Conservation (phyloP, 768 basidiomycete species). For the Pholiota conissans region DNA sequence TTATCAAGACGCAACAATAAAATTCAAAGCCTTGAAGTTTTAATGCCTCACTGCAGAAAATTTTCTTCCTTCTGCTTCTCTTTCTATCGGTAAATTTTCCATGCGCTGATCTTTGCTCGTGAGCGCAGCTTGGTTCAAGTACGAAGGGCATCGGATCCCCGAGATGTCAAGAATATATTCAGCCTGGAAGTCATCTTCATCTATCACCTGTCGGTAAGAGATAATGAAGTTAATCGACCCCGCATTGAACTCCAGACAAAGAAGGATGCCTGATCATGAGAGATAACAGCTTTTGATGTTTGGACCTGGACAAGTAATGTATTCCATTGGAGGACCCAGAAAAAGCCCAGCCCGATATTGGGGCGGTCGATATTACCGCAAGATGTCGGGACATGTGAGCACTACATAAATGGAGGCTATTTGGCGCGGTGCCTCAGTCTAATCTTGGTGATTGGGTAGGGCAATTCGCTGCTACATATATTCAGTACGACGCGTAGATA, state of each 20-base stretch:
- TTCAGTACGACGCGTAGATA: neutral
- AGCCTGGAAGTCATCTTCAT: neutral
- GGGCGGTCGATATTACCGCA: neutral
- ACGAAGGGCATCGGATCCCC: neutral
- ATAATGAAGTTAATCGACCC: neutral
- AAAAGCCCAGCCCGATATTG: neutral
- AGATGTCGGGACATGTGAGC: neutral
- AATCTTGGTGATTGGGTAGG: constrained; percentile 3
- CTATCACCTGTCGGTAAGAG: neutral
- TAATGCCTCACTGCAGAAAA: too few species aligned
- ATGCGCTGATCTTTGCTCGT: neutral
- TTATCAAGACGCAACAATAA: neutral
- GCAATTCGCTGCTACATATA: too few species aligned
- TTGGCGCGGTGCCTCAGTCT: constrained; percentile 2
- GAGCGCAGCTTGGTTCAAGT: neutral
- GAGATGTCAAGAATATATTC: neutral
- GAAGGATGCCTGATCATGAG: neutral
- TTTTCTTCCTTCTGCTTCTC: neutral
- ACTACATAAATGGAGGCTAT: neutral
- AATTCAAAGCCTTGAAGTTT: neutral
- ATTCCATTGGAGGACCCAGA: neutral
- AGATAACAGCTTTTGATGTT: neutral
- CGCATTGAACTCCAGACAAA: neutral
- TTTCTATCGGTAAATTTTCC: neutral
- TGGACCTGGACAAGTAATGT: neutral